Base-by-base conservation (phyloP, 345 rosid genomes). In the Salix dunnii region DNA sequence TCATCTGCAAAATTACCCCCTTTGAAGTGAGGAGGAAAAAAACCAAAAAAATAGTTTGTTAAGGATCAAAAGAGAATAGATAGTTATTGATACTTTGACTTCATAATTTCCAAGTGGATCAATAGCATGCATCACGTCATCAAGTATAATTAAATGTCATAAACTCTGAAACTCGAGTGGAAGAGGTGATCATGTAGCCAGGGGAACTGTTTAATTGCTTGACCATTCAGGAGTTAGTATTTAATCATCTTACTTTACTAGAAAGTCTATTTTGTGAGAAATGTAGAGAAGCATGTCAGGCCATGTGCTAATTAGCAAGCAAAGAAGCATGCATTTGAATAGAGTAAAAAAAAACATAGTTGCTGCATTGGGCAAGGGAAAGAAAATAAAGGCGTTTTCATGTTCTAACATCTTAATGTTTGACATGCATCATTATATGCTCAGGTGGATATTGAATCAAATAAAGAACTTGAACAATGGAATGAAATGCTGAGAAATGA, bases 391-490 rank as follows among this genome's bases (percentile, higher is more conserved):
- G 6, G 3, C 6, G 0, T 51, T 51, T 13, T 10, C 63, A 23
- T 76, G 30, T 17, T 33, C 31, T 27, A 25, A 10, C 30, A 21
- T 51, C 71, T 62, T 55, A 55, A 14, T n/a, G 16, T 55, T 31
- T 53, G 18, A 23, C 7, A 18, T n/a, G 63, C 16, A 31, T 55
- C 28, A 18, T 36, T 64, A 20, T 77, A 70, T 70, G 55, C 74
- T 73, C 88, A 96, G 99, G 85, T 90, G 81, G 98, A 94, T 83
- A 85, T 88, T 20, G 98, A 94, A 78, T 89, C 91, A 77, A 92
- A 84, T 84, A 94, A 87, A 86, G 99, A 96, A 80, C 80, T 96
- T 82, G 99, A 96, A 85, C 98, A 92, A 72, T 96, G 99, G 97
- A 92, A 85, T 75, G 99, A 96, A 81, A 87, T 92, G 87, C 89